Percentiles rank a stretch among this genome's conserved stretches.
These are phyloP conservation scores for Colletotrichum tamarilloi DNA, from an alignment of 2,329 filamentous ascomycete genomes.

Conservation along the genomic window DNA sequence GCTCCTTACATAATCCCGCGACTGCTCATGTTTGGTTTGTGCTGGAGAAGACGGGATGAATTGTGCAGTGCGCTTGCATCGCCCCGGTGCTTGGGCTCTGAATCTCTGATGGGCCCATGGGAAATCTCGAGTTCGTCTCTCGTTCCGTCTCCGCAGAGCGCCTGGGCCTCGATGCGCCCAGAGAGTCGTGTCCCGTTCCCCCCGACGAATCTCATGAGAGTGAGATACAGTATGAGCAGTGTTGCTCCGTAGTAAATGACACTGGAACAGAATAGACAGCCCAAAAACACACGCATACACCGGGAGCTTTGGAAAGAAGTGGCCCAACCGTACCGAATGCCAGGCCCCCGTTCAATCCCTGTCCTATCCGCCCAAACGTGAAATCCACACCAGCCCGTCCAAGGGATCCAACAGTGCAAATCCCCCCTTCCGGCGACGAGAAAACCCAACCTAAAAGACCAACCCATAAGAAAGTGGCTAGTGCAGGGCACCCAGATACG, in stretches of 20 bases:
- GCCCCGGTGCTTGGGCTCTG: background rate
- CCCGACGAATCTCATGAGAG: background rate
- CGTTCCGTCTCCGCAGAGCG: slow-evolving; percentile 1
- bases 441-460: background rate
- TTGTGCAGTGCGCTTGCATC: background rate
- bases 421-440: slow-evolving; percentile 1
- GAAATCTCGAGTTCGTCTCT: slow-evolving; percentile 1
- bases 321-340: background rate
- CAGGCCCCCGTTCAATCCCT: background rate
- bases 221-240: background rate
- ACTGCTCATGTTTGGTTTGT: background rate
- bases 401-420: background rate
- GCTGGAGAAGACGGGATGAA: background rate
- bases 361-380: background rate
- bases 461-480: background rate
- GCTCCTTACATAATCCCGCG: background rate
- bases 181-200: background rate
- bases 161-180: slow-evolving; percentile 19
- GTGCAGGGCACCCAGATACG: slow-evolving; percentile 2
- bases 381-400: background rate
- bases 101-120: background rate
- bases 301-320: background rate
- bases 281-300: background rate
- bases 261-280: too few species aligned
- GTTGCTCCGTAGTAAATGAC: background rate